Evolutionary conservation across 2,329 filamentous ascomycete genomes (phyloP).

Genomic region (Parastagonospora nodorum): DNA sequence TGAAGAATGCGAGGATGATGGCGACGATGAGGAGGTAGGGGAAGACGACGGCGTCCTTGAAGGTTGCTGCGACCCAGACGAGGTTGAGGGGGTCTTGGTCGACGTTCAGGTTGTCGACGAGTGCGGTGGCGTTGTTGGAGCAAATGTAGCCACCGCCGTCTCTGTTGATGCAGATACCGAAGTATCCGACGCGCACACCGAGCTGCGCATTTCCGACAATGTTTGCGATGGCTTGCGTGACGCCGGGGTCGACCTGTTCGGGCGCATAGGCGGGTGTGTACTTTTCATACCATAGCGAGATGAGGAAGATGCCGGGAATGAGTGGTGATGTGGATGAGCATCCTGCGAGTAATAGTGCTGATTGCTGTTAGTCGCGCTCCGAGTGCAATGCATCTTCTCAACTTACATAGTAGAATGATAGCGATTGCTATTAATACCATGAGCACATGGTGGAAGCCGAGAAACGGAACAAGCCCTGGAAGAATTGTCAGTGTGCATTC

Average conservation of each 20-base stretch:
- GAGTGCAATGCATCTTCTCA: slow-evolving; percentile 5
- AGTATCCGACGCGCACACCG: slow-evolving; percentile 94
- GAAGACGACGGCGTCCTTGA: slow-evolving; percentile 98
- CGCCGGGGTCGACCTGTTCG: slow-evolving; percentile 87
- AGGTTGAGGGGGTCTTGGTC: slow-evolving; percentile 96
- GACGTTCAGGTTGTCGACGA: slow-evolving; percentile 85
- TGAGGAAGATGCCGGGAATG: slow-evolving; percentile 94
- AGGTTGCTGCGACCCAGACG: slow-evolving; percentile 95
- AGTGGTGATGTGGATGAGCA: slow-evolving; percentile 96
- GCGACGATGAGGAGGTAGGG: slow-evolving; percentile 98
- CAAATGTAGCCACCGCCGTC: slow-evolving; percentile 92
- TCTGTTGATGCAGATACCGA: slow-evolving; percentile 93
- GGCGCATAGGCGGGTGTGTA: slow-evolving; percentile 83
- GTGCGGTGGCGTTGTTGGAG: slow-evolving; percentile 93
- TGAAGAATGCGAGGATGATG: slow-evolving; percentile 95
- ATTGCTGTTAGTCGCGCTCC: slow-evolving; percentile 24
- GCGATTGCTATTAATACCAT: slow-evolving; percentile 96
- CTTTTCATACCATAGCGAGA: slow-evolving; percentile 93
- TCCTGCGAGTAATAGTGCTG: slow-evolving; percentile 89
- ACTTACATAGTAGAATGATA: slow-evolving; percentile 93
- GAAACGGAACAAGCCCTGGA: slow-evolving; percentile 63
- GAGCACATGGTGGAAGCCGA: slow-evolving; percentile 81
- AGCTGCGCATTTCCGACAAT: slow-evolving; percentile 84
- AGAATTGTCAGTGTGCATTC: slow-evolving; percentile 28
- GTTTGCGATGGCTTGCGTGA: slow-evolving; percentile 82